These are phyloP conservation scores for Musa troglodytarum DNA, from an alignment of 176 grass and related monocot species.

Conservation along the genomic window DNA sequence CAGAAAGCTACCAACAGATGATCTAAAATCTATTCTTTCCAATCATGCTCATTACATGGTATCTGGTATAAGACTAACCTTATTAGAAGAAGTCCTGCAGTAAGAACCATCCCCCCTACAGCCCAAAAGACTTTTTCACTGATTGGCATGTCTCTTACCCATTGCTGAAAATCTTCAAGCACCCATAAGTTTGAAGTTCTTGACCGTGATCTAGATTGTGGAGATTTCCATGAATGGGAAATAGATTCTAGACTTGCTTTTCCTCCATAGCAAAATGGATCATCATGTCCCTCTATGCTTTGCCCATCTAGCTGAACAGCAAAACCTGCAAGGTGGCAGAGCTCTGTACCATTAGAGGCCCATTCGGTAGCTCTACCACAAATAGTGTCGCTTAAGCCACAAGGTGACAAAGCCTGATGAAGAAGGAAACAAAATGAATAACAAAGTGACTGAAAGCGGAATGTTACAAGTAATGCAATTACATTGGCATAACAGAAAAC, in stretches of 20 bases:
- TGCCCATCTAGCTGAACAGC: constrained; percentile 45
- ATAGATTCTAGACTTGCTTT: constrained; percentile 85
- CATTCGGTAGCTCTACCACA: constrained; percentile 78
- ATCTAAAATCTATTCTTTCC: background rate
- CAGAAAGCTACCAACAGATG: background rate
- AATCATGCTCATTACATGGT: background rate
- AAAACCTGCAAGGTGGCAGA: constrained; percentile 75
- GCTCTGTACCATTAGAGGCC: constrained; percentile 81
- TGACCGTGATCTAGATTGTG: constrained; percentile 37
- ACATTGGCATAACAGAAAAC: background rate
- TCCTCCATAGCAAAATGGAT: constrained; percentile 84
- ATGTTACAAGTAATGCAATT: background rate
- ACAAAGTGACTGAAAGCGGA: background rate
- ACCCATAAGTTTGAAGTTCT: constrained; percentile 30
- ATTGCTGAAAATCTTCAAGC: constrained; percentile 43
- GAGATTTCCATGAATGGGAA: constrained; percentile 54
- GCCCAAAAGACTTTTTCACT: constrained; percentile 77
- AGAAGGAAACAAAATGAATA: constrained; percentile 19
- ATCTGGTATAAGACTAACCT: constrained; percentile 35
- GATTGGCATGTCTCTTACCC: constrained; percentile 42
- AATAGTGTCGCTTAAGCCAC: constrained; percentile 80
- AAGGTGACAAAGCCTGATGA: constrained; percentile 75
- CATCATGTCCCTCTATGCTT: constrained; percentile 31
- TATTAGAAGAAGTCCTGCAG: constrained; percentile 58
- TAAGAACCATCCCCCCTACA: constrained; percentile 92